Evolutionary conservation across 2,329 filamentous ascomycete genomes (phyloP).

Genomic region (Ceratocystis alfenasii): DNA sequence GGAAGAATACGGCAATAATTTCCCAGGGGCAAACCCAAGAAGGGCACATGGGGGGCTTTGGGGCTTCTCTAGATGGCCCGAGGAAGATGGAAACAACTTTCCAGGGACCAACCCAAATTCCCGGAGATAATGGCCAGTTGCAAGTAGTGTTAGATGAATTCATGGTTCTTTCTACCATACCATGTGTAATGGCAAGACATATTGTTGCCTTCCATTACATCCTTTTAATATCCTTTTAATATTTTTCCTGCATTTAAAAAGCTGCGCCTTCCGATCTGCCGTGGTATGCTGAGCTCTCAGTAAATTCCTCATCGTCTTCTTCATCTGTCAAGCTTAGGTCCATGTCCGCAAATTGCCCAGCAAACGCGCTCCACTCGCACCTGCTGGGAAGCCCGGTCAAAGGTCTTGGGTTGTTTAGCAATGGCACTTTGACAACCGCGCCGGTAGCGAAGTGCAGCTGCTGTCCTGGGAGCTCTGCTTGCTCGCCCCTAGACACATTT

Average conservation of each 20-base stretch:
- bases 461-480: background rate
- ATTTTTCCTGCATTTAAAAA: background rate
- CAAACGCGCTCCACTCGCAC: background rate
- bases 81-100: conserved; percentile 21
- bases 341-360: background rate
- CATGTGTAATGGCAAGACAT: background rate
- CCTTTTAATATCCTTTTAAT: background rate
- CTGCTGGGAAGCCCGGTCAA: background rate
- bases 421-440: background rate
- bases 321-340: background rate
- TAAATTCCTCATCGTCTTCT: background rate
- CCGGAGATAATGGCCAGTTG: background rate
- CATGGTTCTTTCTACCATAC: background rate
- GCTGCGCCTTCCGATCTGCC: background rate
- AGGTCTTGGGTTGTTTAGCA: background rate
- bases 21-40: conserved; percentile 20
- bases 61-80: conserved; percentile 6
- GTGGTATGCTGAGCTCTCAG: background rate
- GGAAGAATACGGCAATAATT: conserved; percentile 22
- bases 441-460: background rate
- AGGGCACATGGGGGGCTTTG: conserved; percentile 9
- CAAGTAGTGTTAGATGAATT: background rate
- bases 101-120: conserved; percentile 16
- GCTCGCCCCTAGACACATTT: background rate
- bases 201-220: background rate